Evolutionary conservation across 306 rosid species (phyloP).

Genomic region (Vachellia pachyceras): DNA sequence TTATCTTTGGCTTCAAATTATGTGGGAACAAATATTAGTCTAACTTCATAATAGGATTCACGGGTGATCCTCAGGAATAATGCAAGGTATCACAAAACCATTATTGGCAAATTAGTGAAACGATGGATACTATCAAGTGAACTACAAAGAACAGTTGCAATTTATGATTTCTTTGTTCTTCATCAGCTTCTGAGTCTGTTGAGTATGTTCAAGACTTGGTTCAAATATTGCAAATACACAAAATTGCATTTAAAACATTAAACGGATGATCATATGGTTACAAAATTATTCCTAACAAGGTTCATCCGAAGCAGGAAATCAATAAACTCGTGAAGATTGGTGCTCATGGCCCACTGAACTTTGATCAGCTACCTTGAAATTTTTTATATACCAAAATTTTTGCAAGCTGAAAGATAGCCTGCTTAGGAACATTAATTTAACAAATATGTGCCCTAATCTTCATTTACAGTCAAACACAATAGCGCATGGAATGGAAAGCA

Average conservation of each 20-base stretch:
- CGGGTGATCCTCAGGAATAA: background rate
- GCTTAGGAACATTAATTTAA: constrained; percentile 33
- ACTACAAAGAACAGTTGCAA: background rate
- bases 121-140: constrained; percentile 7
- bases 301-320: constrained; percentile 19
- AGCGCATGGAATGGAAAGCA: constrained; percentile 39
- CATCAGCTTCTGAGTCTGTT: background rate
- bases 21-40: background rate
- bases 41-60: background rate
- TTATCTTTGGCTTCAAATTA: background rate
- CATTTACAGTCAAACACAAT: constrained; percentile 44
- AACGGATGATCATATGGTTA: background rate
- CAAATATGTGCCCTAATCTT: constrained; percentile 44
- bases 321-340: constrained; percentile 7
- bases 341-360: constrained; percentile 23
- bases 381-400: constrained; percentile 40
- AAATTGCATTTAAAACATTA: background rate
- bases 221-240: background rate
- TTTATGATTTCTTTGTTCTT: background rate
- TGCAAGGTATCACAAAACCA: background rate
- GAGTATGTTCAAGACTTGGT: background rate
- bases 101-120: background rate
- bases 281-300: background rate
- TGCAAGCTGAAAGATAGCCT: constrained; percentile 42
- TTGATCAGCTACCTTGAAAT: constrained; percentile 31